Evolutionary conservation across 2,329 filamentous ascomycete genomes (phyloP).

Genomic region (Clonostachys rhizophaga): DNA sequence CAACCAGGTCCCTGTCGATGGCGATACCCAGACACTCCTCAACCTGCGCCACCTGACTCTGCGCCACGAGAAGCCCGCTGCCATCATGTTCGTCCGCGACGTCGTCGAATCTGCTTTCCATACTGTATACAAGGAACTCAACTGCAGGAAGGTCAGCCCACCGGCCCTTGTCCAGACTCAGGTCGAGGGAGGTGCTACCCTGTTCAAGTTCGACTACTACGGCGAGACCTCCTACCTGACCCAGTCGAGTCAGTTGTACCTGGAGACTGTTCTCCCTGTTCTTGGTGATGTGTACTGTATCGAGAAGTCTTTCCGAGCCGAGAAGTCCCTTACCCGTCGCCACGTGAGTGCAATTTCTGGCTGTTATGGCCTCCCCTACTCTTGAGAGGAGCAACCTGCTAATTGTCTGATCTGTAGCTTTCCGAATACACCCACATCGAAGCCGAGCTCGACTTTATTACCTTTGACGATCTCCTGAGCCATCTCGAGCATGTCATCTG

Average conservation of each 20-base stretch:
- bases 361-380: too few relatives aligned
- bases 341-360: conserved; percentile 40
- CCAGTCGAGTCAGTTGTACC: conserved; percentile 94
- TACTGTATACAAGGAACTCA: conserved; percentile 70
- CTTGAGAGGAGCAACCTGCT: too few relatives aligned
- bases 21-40: conserved; percentile 55
- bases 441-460: conserved; percentile 93
- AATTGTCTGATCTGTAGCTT: conserved; percentile 29
- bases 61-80: conserved; percentile 77
- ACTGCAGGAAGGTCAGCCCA: conserved; percentile 78
- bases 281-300: conserved; percentile 97
- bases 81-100: conserved; percentile 82
- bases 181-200: conserved; percentile 86
- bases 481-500: conserved; percentile 88
- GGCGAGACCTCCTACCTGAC: conserved; percentile 88
- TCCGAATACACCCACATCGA: conserved; percentile 97
- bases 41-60: conserved; percentile 82
- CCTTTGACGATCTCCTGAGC: conserved; percentile 79
- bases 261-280: conserved; percentile 88
- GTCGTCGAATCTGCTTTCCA: conserved; percentile 78
- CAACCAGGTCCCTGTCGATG: conserved; percentile 56
- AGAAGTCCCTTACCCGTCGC: conserved; percentile 90
- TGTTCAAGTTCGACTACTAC: conserved; percentile 89
- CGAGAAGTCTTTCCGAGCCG: conserved; percentile 96
- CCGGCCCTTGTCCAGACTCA: conserved; percentile 93